Base-by-base conservation (phyloP, 495 filamentous ascomycete genomes). In the Emericellopsis terricola region DNA sequence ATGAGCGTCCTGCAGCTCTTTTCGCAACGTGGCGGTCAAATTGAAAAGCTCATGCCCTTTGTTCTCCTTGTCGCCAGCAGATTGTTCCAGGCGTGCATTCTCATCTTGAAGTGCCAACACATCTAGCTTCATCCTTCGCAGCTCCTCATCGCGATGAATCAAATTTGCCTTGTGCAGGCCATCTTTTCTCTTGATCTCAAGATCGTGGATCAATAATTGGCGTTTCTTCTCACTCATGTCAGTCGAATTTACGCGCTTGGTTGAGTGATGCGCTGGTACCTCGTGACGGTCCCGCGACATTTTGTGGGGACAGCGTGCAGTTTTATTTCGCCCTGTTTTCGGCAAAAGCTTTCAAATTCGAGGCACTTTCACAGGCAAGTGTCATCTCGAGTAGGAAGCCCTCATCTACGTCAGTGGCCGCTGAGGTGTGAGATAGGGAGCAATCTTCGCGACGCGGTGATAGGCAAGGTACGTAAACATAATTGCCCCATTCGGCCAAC, bases 21-120 rank as follows among this genome's bases (percentile, higher is more conserved):
- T 43, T 34, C 68, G 66, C 13, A 69, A 47, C n/a, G 72, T 65
- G 16, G 71, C 64, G 33, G 68, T 54, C 13, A 64, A 54, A 9
- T 73, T 56, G 14, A 60, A 50, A 17, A 91, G 53, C 41, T 74
- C 65, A 19, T 64, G 61, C 36, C 74, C 70, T 28, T 78, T 51
- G 11, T 60, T 55, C 31, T 80, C 71, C 39, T 49, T 51, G n/a
- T 52, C 45, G 21, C 42, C 41, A 23, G 62, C 29, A 28, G 53
- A 44, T 19, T 58, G 55, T 19, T 56, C 51, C 13, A 61, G 40
- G 1, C 45, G 38, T 3, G 45, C 36, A 28, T 76, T 76, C 36
- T 93, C 79, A 39, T 83, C 71, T 34, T 76, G 65, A 19, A 80
- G 59, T 21, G 87, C 44, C 13, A 84, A 50, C 31, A 73, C 58